phyloP scores from a whole-genome alignment of 1,284 basidiomycete genomes.

The Cryptococcus sp. region DNA sequence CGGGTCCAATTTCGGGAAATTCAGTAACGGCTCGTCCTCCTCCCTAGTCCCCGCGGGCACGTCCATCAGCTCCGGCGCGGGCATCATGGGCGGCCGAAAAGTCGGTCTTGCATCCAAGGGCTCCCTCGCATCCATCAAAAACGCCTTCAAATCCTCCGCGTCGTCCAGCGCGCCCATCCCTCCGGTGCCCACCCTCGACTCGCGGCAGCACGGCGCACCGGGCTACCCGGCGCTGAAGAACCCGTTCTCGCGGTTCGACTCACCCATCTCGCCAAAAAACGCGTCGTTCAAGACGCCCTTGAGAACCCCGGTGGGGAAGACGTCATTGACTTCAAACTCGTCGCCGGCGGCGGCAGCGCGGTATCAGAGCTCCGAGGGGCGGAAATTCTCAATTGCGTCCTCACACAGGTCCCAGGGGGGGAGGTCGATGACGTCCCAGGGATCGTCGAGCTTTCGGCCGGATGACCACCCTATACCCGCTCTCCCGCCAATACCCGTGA shows the following conservation, averaged over 20 bases:
- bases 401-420: slow-evolving; percentile 39
- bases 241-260: slow-evolving; percentile 42
- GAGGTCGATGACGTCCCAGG: slow-evolving; percentile 37
- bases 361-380: slow-evolving; percentile 19
- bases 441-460: slow-evolving; percentile 37
- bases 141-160: slow-evolving; percentile 66
- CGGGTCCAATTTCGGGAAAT: slow-evolving; percentile 33
- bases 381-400: slow-evolving; percentile 38
- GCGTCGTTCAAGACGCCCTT: slow-evolving; percentile 11
- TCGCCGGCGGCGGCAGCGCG: slow-evolving; percentile 11
- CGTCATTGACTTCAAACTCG: slow-evolving; percentile 13
- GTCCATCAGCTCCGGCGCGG: slow-evolving; percentile 25
- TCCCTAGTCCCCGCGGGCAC: slow-evolving; percentile 44
- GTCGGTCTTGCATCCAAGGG: slow-evolving; percentile 71
- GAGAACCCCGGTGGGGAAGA: slow-evolving; percentile 8
- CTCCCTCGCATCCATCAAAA: slow-evolving; percentile 70
- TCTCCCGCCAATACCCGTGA: slow-evolving; percentile 36
- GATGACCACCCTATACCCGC: slow-evolving; percentile 42
- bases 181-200: slow-evolving; percentile 35
- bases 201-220: slow-evolving; percentile 20
- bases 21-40: slow-evolving; percentile 49
- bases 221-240: slow-evolving; percentile 46
- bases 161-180: slow-evolving; percentile 22
- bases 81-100: slow-evolving; percentile 58
- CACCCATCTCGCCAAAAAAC: slow-evolving; percentile 30